Percentiles rank a stretch among this genome's conserved stretches.
Conservation (phyloP, 2,329 filamentous ascomycete species). For the Fusarium illudens region DNA sequence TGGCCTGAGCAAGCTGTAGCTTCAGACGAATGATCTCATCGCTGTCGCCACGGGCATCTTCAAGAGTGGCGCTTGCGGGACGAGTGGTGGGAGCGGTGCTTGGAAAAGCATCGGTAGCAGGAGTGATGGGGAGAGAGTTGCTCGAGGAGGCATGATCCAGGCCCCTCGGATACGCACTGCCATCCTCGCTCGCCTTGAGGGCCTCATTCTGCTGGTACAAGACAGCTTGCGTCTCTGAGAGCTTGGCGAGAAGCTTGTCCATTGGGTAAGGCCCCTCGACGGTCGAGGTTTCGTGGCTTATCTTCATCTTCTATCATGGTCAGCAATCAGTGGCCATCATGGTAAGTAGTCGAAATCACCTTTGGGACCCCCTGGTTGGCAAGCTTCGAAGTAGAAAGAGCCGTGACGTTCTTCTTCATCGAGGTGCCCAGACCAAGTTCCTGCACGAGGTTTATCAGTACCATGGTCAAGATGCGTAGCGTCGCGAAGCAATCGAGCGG, state of each 20-base stretch:
- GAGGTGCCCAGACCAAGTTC: conserved; percentile 26
- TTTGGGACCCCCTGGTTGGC: conserved; percentile 63
- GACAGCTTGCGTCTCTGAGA: conserved; percentile 75
- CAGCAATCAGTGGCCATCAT: conserved; percentile 26
- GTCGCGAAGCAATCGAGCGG: neutral
- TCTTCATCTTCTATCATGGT: conserved; percentile 57
- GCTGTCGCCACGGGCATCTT: conserved; percentile 51
- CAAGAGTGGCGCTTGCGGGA: conserved; percentile 60
- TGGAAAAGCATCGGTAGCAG: conserved; percentile 64
- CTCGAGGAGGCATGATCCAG: conserved; percentile 62
- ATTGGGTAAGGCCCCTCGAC: conserved; percentile 61
- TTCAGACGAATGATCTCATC: conserved; percentile 75
- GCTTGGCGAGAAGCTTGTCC: conserved; percentile 77
- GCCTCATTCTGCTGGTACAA: conserved; percentile 67
- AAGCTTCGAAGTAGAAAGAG: conserved; percentile 62
- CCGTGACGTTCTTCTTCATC: conserved; percentile 55
- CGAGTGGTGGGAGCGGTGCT: conserved; percentile 59
- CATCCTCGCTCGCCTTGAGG: conserved; percentile 55
- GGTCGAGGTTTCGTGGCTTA: conserved; percentile 53
- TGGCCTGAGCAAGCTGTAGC: conserved; percentile 74
- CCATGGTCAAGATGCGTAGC: neutral
- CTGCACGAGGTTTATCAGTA: conserved; percentile 26
- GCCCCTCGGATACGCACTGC: conserved; percentile 45
- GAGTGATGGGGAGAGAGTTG: conserved; percentile 69
- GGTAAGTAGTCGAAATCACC: conserved; percentile 48